Evolutionary conservation across 805 yeast species (phyloP), one percentile per base, ranked within the genome.

Genomic region (Wickerhamiella occidentalis): DNA sequence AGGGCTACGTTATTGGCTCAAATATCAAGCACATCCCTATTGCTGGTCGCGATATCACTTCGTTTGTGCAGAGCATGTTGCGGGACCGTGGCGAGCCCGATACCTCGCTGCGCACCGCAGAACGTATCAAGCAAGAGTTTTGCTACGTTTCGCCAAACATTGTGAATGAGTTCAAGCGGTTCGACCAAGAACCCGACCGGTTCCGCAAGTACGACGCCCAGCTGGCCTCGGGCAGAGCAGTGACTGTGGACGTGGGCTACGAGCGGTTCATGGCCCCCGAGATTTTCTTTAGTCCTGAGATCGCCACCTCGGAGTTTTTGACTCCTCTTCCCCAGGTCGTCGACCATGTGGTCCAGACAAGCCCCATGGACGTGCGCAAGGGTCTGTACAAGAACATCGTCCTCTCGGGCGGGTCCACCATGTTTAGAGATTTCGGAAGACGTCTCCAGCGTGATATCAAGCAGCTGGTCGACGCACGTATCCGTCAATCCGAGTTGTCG

Each of bases 241-340:
- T 76, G 51, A 65, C 70, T 30, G 92, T 92, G 55, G 98, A 92
- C 66, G 92, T 92, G 52, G 99, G 97, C 49, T 92, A 92, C 67
- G 99, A 92, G 70, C 77, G 97, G 58, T 92, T 92, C 67, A 76
- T 92, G 65, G 99, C 98, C 1, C 97, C 98, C n/a, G 99, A 92
- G 67, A 88, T 92, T 61, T 92, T 92, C 70, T 92, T 92, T 77
- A 87, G 85, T 64, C 98, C 98, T 12, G 99, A 92, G 67, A 92
- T 92, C 61, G 94, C 94, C 45, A 83, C 95, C 3, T 79, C 95
- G 7, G 97, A 92, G 66, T 92, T 83, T 72, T 71, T 92, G 59
- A 92, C 96, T 2, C 99, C 99, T 26, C 75, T 92, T 54, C 98
- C 99, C 38, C 80, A 77, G n/a, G 92, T 85, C 17, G 97, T 92